Conservation (phyloP, 345 rosid species). For the Rubroshorea leprosula region DNA sequence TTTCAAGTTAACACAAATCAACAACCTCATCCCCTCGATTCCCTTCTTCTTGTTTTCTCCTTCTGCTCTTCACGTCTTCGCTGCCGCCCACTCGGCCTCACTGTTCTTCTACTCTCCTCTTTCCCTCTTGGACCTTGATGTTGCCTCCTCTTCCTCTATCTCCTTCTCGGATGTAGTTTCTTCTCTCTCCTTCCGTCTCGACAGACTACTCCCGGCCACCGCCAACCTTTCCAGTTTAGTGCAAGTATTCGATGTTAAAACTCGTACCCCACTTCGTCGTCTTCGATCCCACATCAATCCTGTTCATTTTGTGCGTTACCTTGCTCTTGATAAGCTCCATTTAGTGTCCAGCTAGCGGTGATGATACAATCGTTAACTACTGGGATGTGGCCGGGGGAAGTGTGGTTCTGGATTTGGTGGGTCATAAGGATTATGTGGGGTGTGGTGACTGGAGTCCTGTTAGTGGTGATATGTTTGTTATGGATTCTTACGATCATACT, state of each 20-base stretch:
- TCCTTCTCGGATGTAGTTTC: constrained; percentile 75
- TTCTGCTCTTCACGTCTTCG: constrained; percentile 44
- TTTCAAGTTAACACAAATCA: constrained; percentile 56
- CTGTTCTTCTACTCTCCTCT: constrained; percentile 55
- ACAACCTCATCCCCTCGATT: constrained; percentile 46
- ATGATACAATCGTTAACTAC: constrained; percentile 80
- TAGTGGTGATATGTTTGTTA: constrained; percentile 51
- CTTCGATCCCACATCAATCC: constrained; percentile 77
- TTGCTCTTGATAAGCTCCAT: constrained; percentile 73
- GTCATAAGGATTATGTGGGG: constrained; percentile 89
- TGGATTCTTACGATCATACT: constrained; percentile 90
- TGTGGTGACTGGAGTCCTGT: constrained; percentile 91
- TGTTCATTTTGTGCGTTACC: constrained; percentile 75
- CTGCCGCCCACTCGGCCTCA: constrained; percentile 63
- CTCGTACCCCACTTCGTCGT: constrained; percentile 70
- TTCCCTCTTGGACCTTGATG: constrained; percentile 24
- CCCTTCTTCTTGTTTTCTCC: constrained; percentile 72
- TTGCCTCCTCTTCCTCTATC: constrained; percentile 33
- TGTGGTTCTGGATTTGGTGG: constrained; percentile 49
- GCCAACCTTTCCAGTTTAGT: constrained; percentile 74
- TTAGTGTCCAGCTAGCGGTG: constrained; percentile 87
- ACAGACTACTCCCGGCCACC: constrained; percentile 78
- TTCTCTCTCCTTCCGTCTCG: constrained; percentile 72
- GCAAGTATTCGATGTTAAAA: constrained; percentile 68
- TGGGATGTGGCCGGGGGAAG: constrained; percentile 86